Conservation (phyloP, 1,139 yeast genomes). For the Petasospora fabianii region DNA sequence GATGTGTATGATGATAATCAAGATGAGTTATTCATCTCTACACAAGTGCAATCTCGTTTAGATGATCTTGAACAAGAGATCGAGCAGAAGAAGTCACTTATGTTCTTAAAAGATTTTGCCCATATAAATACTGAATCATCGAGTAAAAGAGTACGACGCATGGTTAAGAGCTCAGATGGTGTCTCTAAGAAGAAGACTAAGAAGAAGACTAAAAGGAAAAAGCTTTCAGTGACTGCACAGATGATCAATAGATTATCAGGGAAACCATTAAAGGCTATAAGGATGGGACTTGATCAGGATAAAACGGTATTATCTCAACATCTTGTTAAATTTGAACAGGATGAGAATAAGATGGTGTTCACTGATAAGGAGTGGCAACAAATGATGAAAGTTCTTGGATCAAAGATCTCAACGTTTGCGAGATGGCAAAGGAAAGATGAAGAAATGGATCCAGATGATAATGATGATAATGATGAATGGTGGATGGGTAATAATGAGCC, state of each 20-base stretch:
- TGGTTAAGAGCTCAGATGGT: neutral
- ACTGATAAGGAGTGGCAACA: slow-evolving; percentile 7
- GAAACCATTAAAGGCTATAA: neutral
- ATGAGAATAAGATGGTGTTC: slow-evolving; percentile 2
- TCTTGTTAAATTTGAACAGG: neutral
- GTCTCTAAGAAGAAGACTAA: neutral
- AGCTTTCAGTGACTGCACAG: slow-evolving; percentile 11
- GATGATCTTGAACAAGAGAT: slow-evolving; percentile 20
- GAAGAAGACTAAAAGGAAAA: slow-evolving; percentile 5
- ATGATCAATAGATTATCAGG: slow-evolving; percentile 12
- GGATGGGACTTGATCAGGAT: neutral
- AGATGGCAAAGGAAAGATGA: neutral
- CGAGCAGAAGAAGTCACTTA: slow-evolving; percentile 1
- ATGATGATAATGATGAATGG: slow-evolving; percentile 1
- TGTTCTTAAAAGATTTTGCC: slow-evolving; percentile 6
- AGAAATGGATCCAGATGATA: neutral
- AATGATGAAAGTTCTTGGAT: neutral
- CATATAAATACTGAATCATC: neutral
- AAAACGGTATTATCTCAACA: neutral
- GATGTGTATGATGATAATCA: neutral
- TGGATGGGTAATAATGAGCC: slow-evolving; percentile 8
- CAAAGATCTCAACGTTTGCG: neutral
- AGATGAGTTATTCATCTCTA: slow-evolving; percentile 21
- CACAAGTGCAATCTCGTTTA: slow-evolving; percentile 23
- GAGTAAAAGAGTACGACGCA: neutral